phyloP scores from a whole-genome alignment of 2,329 filamentous ascomycete species.

The Fusarium sp. region DNA sequence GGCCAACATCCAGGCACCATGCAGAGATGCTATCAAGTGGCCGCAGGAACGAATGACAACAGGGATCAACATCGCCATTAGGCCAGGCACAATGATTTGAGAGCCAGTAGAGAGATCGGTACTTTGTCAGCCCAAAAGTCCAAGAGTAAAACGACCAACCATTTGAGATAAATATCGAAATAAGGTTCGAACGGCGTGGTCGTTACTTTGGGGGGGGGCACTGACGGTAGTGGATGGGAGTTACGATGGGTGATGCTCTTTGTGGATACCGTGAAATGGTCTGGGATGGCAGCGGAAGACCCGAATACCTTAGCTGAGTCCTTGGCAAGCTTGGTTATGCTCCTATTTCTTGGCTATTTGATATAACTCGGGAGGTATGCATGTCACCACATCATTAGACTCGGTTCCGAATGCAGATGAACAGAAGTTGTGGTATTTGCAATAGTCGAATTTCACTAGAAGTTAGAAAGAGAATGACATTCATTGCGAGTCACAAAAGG shows the following conservation, averaged over 20 bases:
- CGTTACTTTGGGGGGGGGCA: slow-evolving; percentile 5
- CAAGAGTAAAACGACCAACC: neutral
- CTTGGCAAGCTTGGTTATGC: neutral
- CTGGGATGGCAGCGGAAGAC: slow-evolving; percentile 2
- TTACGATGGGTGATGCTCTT: slow-evolving; percentile 1
- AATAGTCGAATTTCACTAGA: neutral
- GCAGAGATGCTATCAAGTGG: neutral
- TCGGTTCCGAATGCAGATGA: neutral
- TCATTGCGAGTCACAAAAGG: neutral
- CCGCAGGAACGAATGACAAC: neutral
- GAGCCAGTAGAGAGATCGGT: neutral
- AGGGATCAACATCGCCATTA: neutral
- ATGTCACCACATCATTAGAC: neutral
- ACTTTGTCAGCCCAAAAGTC: neutral
- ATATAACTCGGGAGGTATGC: neutral
- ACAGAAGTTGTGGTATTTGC: neutral
- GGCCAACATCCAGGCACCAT: neutral
- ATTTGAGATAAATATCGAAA: neutral
- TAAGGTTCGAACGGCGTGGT: slow-evolving; percentile 29
- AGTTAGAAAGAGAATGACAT: neutral
- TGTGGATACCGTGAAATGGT: neutral
- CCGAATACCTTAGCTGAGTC: slow-evolving; percentile 12
- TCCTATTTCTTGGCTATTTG: neutral
- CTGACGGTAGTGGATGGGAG: slow-evolving; percentile 14
- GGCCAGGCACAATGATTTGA: neutral